Conservation (phyloP, 345 rosid species). For the Melaleuca alternifolia region DNA sequence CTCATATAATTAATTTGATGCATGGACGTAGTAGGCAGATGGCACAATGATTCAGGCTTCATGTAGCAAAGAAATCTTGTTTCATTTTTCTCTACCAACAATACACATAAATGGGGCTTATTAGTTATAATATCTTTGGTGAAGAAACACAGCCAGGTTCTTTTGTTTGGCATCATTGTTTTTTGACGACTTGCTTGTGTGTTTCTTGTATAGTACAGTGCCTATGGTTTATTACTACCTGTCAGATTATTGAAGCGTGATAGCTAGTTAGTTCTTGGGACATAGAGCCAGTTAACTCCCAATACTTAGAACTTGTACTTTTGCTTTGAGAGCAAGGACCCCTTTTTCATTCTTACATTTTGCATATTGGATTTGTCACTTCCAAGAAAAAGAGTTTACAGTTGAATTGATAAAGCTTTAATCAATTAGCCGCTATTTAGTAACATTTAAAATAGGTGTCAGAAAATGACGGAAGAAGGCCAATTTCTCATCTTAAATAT, state of each 20-base stretch:
- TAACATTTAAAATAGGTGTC: neutral
- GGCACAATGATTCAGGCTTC: neutral
- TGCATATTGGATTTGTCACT: neutral
- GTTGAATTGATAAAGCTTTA: neutral
- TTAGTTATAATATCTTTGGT: neutral
- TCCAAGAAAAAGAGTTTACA: neutral
- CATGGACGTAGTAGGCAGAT: neutral
- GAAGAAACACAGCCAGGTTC: neutral
- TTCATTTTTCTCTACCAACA: neutral
- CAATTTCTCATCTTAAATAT: neutral
- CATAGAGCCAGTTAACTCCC: neutral
- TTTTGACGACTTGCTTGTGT: neutral
- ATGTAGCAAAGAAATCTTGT: neutral
- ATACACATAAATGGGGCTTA: neutral
- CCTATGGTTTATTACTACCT: neutral
- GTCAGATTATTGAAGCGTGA: neutral
- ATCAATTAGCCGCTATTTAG: neutral
- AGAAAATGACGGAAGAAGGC: neutral
- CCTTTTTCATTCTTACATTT: neutral
- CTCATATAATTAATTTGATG: neutral
- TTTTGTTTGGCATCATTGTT: neutral
- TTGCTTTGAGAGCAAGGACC: neutral
- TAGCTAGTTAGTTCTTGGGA: neutral
- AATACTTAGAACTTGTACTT: neutral
- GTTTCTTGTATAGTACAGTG: neutral